Conservation (phyloP, 139 green algal species). For the Chlorella sp. region DNA sequence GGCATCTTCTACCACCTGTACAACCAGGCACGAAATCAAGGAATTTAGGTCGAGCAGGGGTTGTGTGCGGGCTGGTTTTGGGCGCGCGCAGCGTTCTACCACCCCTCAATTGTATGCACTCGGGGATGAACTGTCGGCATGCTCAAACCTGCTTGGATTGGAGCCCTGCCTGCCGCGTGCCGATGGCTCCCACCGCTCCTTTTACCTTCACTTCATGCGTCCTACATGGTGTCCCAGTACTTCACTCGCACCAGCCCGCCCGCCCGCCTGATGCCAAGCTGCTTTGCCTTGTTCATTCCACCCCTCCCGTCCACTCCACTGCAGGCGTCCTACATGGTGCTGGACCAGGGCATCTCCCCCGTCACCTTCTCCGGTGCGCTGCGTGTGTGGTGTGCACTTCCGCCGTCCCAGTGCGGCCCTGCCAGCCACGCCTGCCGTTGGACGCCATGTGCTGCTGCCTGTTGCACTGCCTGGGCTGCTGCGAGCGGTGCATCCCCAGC, state of each 20-base stretch:
- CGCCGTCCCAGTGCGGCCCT: not conserved
- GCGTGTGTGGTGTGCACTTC: not conserved
- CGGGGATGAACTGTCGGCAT: too few relatives aligned
- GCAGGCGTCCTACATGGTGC: constrained; percentile 88
- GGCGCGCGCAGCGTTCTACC: too few relatives aligned
- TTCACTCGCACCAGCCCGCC: too few relatives aligned
- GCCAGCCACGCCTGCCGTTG: not conserved
- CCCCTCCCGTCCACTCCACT: not conserved
- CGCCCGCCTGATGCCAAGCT: not conserved
- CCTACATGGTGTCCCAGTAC: too few relatives aligned
- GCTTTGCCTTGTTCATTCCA: not conserved
- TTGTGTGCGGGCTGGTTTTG: not conserved
- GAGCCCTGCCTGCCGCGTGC: too few relatives aligned
- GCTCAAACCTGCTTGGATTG: too few relatives aligned
- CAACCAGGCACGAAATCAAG: constrained; percentile 84
- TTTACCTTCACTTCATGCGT: not conserved
- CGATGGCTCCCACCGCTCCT: too few relatives aligned
- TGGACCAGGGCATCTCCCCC: constrained; percentile 82
- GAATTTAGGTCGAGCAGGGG: too few relatives aligned
- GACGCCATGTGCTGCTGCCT: not conserved
- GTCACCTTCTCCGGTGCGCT: constrained; percentile 79
- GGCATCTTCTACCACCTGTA: constrained; percentile 93
- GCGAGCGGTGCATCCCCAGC: constrained; percentile 50
- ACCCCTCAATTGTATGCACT: too few relatives aligned
- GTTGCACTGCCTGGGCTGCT: not conserved